These are phyloP conservation scores for Coemansia javaensis DNA, from an alignment of 192 early-diverging fungal genomes.

Conservation along the genomic window DNA sequence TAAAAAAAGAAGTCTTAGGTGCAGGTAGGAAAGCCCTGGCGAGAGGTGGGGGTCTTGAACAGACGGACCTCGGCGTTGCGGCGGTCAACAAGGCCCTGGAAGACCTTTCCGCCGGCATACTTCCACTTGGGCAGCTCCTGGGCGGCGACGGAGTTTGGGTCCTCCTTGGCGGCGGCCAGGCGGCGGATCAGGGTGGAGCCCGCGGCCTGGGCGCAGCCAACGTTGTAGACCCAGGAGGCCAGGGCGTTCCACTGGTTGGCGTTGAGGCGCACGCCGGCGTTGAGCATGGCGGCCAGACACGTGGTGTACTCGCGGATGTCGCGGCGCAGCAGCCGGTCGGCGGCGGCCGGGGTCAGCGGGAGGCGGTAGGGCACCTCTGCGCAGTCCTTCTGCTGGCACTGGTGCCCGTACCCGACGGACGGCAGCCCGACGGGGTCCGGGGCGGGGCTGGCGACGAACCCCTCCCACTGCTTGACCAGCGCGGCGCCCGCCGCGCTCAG, in stretches of 20 bases:
- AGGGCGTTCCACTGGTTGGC: constrained; percentile 30
- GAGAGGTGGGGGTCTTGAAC: constrained; percentile 1
- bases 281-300: constrained; percentile 10
- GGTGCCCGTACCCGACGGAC: constrained; percentile 29
- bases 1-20: too few relatives aligned
- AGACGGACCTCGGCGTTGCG: constrained; percentile 15
- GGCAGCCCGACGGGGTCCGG: constrained; percentile 40
- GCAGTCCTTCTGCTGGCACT: constrained; percentile 9
- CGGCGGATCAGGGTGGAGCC: constrained; percentile 13
- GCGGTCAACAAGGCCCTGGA: constrained; percentile 8
- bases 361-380: constrained; percentile 7
- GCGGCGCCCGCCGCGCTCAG: constrained; percentile 11
- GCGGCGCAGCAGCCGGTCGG: constrained; percentile 7
- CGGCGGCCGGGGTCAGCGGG: constrained; percentile 15
- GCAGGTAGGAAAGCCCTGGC: neutral
- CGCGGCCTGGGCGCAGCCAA: constrained; percentile 14
- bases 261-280: constrained; percentile 8
- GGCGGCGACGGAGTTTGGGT: constrained; percentile 9
- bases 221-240: constrained; percentile 25
- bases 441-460: constrained; percentile 18
- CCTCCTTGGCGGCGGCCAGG: constrained; percentile 14
- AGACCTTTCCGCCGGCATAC: constrained; percentile 9
- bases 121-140: constrained; percentile 33
- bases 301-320: constrained; percentile 11
- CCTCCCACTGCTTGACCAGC: constrained; percentile 21